Evolutionary conservation across 768 basidiomycete genomes (phyloP).

Genomic region (Pisolithus microcarpus): DNA sequence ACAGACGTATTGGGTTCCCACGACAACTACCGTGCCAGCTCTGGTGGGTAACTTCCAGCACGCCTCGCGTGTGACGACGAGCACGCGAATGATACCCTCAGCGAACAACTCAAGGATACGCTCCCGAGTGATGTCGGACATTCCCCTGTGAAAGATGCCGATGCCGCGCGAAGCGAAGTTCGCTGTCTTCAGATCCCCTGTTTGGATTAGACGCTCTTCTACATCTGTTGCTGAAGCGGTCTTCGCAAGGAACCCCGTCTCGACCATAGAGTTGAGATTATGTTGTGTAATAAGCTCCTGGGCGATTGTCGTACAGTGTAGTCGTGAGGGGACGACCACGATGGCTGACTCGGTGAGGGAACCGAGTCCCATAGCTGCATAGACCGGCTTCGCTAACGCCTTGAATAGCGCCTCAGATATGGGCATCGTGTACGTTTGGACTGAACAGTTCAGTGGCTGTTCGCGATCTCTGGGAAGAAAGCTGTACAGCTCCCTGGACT

Average conservation of each 20-base stretch:
- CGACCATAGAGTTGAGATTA: constrained; percentile 64
- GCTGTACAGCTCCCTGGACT: constrained; percentile 53
- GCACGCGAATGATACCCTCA: constrained; percentile 69
- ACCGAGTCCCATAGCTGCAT: constrained; percentile 56
- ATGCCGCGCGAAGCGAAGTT: constrained; percentile 82
- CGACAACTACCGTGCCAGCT: constrained; percentile 74
- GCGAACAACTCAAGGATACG: constrained; percentile 76
- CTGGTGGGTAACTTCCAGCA: constrained; percentile 89
- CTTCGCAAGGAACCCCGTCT: constrained; percentile 58
- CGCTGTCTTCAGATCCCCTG: constrained; percentile 55
- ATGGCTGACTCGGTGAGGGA: constrained; percentile 48
- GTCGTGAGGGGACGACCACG: constrained; percentile 83
- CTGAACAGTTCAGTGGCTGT: constrained; percentile 60
- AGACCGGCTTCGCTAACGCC: constrained; percentile 86
- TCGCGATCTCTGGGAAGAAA: constrained; percentile 83
- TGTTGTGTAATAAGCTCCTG: constrained; percentile 84
- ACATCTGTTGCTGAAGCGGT: constrained; percentile 45
- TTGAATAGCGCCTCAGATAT: constrained; percentile 85
- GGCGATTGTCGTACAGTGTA: constrained; percentile 67
- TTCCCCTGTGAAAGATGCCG: constrained; percentile 76
- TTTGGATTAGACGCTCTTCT: constrained; percentile 47
- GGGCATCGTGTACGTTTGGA: constrained; percentile 77
- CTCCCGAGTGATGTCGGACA: constrained; percentile 58
- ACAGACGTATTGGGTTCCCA: constrained; percentile 85
- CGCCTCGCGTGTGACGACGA: constrained; percentile 75